These are phyloP conservation scores for Pyrenochaeta sp. DNA, from an alignment of 2,329 filamentous ascomycete genomes.

Conservation along the genomic window DNA sequence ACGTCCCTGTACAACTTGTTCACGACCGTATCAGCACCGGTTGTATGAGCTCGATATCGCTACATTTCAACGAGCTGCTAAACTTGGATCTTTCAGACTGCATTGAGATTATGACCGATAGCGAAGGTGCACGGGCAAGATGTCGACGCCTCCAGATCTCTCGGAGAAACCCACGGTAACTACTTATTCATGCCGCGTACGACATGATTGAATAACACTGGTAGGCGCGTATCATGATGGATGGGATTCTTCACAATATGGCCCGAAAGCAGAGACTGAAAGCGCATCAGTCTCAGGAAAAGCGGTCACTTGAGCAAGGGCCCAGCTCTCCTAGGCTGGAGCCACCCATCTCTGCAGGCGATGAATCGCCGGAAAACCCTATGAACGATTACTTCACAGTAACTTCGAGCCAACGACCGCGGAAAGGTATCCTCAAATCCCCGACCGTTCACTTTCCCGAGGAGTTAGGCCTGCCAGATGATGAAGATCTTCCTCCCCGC, in stretches of 20 bases:
- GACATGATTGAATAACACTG: neutral
- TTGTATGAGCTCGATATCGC: neutral
- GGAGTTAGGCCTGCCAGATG: neutral
- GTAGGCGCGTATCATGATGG: slow-evolving; percentile 2
- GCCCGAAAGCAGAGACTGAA: neutral
- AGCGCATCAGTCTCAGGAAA: neutral
- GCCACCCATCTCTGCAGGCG: neutral
- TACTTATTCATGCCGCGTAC: neutral
- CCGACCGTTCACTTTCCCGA: slow-evolving; percentile 4
- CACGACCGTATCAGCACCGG: no score
- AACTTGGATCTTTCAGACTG: neutral
- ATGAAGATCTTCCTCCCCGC: neutral
- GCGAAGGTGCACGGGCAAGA: neutral
- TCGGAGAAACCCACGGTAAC: neutral
- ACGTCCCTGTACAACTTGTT: no score
- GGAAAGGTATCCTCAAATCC: slow-evolving; percentile 4
- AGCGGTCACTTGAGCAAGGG: neutral
- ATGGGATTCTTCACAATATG: slow-evolving; percentile 7
- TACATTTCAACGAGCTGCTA: neutral
- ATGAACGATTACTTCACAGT: neutral
- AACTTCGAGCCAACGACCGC: neutral
- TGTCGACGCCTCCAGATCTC: neutral
- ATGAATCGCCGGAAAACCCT: neutral
- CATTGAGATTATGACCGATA: neutral
- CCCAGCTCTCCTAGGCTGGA: neutral